These are phyloP conservation scores for Coccomyxa subellipsoidea DNA, from an alignment of 163 green algal species.

Conservation along the genomic window DNA sequence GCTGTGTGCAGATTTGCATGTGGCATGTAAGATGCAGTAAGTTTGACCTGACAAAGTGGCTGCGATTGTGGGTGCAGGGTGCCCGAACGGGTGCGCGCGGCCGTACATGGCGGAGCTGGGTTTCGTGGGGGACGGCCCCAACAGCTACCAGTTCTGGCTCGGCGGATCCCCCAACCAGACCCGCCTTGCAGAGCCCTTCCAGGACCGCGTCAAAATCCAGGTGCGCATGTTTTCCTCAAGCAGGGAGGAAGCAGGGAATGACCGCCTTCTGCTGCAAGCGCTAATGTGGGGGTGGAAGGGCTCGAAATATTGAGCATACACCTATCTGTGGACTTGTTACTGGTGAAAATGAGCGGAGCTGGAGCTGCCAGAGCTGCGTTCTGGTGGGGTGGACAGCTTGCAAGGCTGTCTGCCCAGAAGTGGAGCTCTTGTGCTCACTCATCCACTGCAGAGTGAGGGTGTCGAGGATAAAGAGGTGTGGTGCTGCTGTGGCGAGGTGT, in stretches of 20 bases:
- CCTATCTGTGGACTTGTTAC: neutral
- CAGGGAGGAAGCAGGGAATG: too few relatives aligned
- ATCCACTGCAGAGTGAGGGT: too few relatives aligned
- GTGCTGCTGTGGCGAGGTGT: neutral
- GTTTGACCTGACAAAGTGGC: neutral
- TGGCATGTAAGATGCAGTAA: neutral
- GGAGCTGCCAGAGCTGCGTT: too few relatives aligned
- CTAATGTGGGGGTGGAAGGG: too few relatives aligned
- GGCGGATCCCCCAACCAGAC: slow-evolving; percentile 85
- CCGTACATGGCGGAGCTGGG: slow-evolving; percentile 99
- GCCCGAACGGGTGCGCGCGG: slow-evolving; percentile 97
- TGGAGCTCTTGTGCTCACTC: too few relatives aligned
- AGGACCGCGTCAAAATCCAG: slow-evolving; percentile 76
- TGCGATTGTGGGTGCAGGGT: slow-evolving; percentile 59
- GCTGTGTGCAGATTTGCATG: too few relatives aligned
- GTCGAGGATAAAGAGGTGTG: neutral
- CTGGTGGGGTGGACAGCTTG: too few relatives aligned
- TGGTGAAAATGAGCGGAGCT: too few relatives aligned
- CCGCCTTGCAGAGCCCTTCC: slow-evolving; percentile 75
- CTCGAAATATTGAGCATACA: too few relatives aligned
- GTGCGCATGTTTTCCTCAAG: neutral
- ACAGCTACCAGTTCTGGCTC: slow-evolving; percentile 96
- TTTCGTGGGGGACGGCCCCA: slow-evolving; percentile 97
- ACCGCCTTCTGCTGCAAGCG: too few relatives aligned
- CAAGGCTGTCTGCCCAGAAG: too few relatives aligned